Base-by-base conservation (phyloP, 257 asterid species). In the Echium plantagineum region DNA sequence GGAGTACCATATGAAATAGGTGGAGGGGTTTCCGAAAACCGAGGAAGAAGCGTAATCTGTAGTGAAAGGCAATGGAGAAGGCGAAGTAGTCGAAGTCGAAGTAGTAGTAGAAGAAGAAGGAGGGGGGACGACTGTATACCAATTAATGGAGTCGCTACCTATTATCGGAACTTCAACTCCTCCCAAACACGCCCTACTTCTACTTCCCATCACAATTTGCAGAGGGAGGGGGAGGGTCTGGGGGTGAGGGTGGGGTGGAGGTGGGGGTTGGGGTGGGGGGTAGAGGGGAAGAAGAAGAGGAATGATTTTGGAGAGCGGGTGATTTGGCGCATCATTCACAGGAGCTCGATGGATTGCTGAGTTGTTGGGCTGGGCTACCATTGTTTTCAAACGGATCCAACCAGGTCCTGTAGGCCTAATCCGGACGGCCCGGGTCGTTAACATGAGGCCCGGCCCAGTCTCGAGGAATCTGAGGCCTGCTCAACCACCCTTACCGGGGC, bases 91-190 rank as follows among this genome's bases (percentile, higher is more conserved):
- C 21, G 9, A n/a, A n/a, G n/a, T n/a, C n/a, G n/a, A 17, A n/a
- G 55, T 2, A 15, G 68, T 28, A 24, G 55, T 56, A 60, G 51
- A 49, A 70, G 70, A 49, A 66, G 85, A 61, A n/a, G 86, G 78
- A 24, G 95, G 88, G 32, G 85, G 71, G 16, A 90, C 72, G 61
- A 85, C 67, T 66, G 78, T 87, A 62, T 77, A 73, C 95, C 95
- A 90, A 35, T 82, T 83, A 57, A 87, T 63, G 59, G 94, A 58
- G 66, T 87, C 98, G 49, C 90, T 83, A 77, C 76, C 82, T 32
- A 74, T 78, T 30, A 88, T 66, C 59, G 95, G 94, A 21, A 88
- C 98, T 77, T 87, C 98, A 90, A 77, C 76, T 59, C 98, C 96
- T 35, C 77, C 94, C 81, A 81, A 68, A 63, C 77, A 65, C 61